phyloP scores from a whole-genome alignment of 225 moss, liverwort and hornwort species.

The Marchantia paleacea region DNA sequence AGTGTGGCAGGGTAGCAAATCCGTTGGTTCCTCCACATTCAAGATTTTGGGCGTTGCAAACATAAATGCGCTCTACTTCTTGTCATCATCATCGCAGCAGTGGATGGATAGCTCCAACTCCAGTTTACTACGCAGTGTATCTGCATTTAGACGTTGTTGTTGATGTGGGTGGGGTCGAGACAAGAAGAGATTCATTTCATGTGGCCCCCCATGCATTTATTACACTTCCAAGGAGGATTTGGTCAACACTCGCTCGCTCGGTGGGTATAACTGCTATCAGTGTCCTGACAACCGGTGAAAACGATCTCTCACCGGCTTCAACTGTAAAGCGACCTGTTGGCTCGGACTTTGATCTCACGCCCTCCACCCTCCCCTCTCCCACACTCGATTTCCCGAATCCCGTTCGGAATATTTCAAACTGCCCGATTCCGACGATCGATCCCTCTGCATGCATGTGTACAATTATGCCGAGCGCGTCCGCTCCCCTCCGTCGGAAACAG shows the following conservation, averaged over 20 bases:
- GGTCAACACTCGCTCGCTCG: neutral
- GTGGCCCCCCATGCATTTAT: neutral
- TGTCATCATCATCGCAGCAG: neutral
- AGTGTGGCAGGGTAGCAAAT: neutral
- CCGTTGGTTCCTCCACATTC: neutral
- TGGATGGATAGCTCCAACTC: constrained; percentile 3
- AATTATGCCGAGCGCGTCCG: neutral
- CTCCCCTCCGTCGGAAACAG: neutral
- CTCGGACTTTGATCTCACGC: neutral
- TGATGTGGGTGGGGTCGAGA: neutral
- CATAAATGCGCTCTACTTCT: neutral
- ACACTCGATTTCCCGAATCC: neutral
- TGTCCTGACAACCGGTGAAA: constrained; percentile 9
- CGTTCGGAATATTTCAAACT: too few relatives aligned
- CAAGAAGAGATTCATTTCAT: neutral
- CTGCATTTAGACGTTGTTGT: neutral
- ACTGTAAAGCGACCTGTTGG: neutral
- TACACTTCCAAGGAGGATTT: neutral
- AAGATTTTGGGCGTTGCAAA: neutral
- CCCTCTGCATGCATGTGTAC: neutral
- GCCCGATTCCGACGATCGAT: neutral
- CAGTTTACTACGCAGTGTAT: neutral
- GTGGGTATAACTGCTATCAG: constrained; percentile 4
- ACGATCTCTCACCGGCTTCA: constrained; percentile 13
- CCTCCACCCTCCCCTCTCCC: too few relatives aligned